Evolutionary conservation across 2,329 filamentous ascomycete species (phyloP), one percentile per base, ranked within the genome.

Genomic region (Curvularia sp.): DNA sequence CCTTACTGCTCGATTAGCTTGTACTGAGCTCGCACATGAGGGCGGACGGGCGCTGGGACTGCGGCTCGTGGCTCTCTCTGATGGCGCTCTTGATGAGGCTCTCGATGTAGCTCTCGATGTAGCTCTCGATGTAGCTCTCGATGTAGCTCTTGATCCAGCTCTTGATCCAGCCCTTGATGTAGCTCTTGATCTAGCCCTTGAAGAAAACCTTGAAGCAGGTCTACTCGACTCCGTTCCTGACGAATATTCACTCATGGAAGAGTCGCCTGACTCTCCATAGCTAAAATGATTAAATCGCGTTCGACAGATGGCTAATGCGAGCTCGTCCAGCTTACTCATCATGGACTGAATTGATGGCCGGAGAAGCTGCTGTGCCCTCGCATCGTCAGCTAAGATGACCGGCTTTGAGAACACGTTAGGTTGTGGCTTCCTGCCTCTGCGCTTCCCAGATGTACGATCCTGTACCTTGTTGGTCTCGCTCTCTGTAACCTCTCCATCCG

Each of bases 221-320:
- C 43, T 58, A 13, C 50, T 62, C 28, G 67, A 68, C 32, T 72
- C 73, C 45, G 59, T 63, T 38, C 70, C 73, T 34, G 71, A 70
- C 0, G 64, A 64, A 23, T 63, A 66, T 3, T 74, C 74, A 48
- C 71, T 75, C 38, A 63, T 66, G 9, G 72, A 68, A 3, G 65
- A 75, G 19, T 76, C 73, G 13, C 73, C 70, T 41, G 60, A 53
- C 0, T 46, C 53, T 23, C 56, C 28, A 21, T 12, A 59, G 2
- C 65, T 66, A 42, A 67, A 65, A 50, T 83, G 84, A 2, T 86
- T 83, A 42, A 85, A 78, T 36, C 89, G 84, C 1, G 86, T 82
- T 57, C 88, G 86, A 71, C 93, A 91, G 13, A 98, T 81, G 3
- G 88, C 85, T 28, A 82, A 80, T 5, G 97, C 83, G 0, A 94